Evolutionary conservation across 2,329 filamentous ascomycete species (phyloP), one percentile per base, ranked within the genome.

Genomic region (Pseudogymnoascus sp.): DNA sequence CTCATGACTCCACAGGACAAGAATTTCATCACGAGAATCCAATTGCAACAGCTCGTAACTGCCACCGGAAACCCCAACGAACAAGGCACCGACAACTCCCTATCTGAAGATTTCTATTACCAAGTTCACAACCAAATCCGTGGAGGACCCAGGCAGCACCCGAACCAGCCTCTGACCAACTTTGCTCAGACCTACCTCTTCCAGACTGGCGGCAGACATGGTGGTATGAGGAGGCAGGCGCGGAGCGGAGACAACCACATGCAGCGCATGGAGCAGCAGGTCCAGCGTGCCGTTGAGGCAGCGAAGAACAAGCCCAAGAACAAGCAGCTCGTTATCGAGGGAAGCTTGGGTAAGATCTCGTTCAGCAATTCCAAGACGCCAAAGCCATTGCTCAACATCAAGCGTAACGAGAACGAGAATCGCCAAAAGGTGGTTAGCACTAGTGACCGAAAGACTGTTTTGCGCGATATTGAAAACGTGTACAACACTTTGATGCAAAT

Each of bases 1-100:
- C 78, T 99, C 65, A 99, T 99, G 95, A 99, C 95, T 3, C 95
- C 95, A 0, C 93, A 97, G 73, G 95, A 99, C 77, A 99, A 99
- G 81, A 99, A 97, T 74, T 99, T 97, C 76, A 96, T 99, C 68
- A 97, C 95, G 4, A 87, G 95, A 16, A 99, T 99, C 68, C 95
- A 99, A 74, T 82, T 99, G 61, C 95, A 99, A 77, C 95, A 99
- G 74, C 83, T 99, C 37, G 91, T 99, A 62, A 87, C 93, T 10
- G 93, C 95, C 7, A 96, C 92, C 24, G 93, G 93, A 8, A 95
- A 92, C 70, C 84, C 92, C 3, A 88, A 88, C 62, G 92, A 96
- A 66, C 83, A 87, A 53, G 89, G 88, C 53, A 85, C 86, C 0
- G 93, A 97, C 72, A 86, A 91, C 37, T 86, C 90, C 6, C 81